These are phyloP conservation scores for Cichorium intybus DNA, from an alignment of 140 eudicot species.

Conservation along the genomic window DNA sequence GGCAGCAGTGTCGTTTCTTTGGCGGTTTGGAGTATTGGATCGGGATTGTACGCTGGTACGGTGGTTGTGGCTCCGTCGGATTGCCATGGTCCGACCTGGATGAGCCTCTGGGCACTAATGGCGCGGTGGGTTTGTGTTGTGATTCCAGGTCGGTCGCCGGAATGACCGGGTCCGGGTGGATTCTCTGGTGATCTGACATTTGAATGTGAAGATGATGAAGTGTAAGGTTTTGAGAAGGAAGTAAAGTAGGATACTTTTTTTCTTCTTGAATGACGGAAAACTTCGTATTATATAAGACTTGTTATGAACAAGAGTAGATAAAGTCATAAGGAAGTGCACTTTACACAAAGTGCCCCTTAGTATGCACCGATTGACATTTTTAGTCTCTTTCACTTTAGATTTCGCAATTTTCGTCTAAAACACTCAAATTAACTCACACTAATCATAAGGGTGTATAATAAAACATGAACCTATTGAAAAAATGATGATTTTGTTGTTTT, in stretches of 20 bases:
- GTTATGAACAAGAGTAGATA: constrained; percentile 10
- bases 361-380: not conserved
- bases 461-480: not conserved
- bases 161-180: constrained; percentile 59
- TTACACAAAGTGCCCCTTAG: constrained; percentile 18
- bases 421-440: not conserved
- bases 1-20: constrained; percentile 44
- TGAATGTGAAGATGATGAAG: not conserved
- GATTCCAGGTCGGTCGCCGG: constrained; percentile 37
- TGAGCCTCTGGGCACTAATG: constrained; percentile 49
- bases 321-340: constrained; percentile 24
- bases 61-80: constrained; percentile 43
- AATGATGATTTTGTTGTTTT: not conserved
- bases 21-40: constrained; percentile 54
- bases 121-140: constrained; percentile 46
- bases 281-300: constrained; percentile 32
- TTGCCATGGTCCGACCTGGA: constrained; percentile 59
- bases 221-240: constrained; percentile 27
- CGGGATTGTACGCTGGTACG: constrained; percentile 54
- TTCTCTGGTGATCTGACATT: constrained; percentile 78
- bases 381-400: not conserved
- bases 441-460: too few species aligned
- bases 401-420: not conserved
- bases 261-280: constrained; percentile 19
- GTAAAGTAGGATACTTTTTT: constrained; percentile 21